Base-by-base conservation (phyloP, 1,139 yeast genomes). In the Yamadazyma sp. region DNA sequence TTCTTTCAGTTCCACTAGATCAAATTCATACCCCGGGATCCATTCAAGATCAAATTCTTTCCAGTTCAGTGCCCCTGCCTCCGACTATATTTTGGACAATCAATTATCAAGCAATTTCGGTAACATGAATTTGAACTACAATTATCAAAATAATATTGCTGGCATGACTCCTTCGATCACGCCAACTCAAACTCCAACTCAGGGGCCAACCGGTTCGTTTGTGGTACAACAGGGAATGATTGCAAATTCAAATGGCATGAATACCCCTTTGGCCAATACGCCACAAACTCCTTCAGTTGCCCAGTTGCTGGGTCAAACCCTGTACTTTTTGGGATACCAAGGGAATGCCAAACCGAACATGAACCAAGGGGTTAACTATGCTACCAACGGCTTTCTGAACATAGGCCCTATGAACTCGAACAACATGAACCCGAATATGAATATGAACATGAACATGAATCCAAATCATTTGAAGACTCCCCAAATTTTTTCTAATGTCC, bases 401-500 rank as follows among this genome's bases (percentile, higher is more conserved):
- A n/a, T n/a, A n/a, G n/a, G n/a, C n/a, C n/a, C n/a, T n/a, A n/a
- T 21, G 12, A 23, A 22, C 16, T 24, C 24, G 14, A 16, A 16
- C 12, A n/a, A 16, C 24, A 17, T 25, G 11, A 40, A 24, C 24
- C 21, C 14, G 27, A 41, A 34, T 30, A n/a, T 28, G 31, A 43
- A 41, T 30, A 6, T 13, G 15, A 27, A 24, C 14, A 11, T 27
- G 31, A 33, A 30, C 23, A 15, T 36, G 44, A 42, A 42, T 34
- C 44, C 37, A 29, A 34, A 37, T 31, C 39, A 33, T 31, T 43
- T 47, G 41, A 49, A 47, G 33, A 42, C 49, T 35, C 53, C 53
- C 4, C 53, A 49, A 41, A 44, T 49, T 17, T 49, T 49, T 41
- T 48, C 53, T 45, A 49, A 49, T 48, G 52, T 51, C 50, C 53